Base-by-base conservation (phyloP, 352 stramenopile genomes). In the Globisporangium uncinulatum region DNA sequence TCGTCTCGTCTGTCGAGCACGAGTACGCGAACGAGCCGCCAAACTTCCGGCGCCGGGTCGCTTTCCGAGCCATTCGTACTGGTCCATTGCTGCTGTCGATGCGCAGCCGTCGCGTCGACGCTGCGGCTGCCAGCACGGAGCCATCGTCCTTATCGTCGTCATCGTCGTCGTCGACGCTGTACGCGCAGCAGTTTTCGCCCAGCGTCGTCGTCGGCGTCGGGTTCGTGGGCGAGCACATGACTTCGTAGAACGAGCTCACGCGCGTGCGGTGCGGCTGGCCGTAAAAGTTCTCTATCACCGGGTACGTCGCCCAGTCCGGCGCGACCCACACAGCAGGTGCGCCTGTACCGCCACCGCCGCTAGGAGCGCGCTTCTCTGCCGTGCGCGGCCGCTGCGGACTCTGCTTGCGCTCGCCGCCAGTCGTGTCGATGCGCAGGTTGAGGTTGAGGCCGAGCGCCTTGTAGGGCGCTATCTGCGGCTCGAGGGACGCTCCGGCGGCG, bases 241-340 rank as follows among this genome's bases (percentile, higher is more conserved):
- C 79, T 47, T 94, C 84, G 51, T 83, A 79, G 56, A 90, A 92
- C n/a, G 80, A 92, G 61, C 77, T 89, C 19, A 71, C 69, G 47
- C 82, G 73, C 24, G 67, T 53, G 32, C 69, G 69, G 9, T 63
- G 62, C 17, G 73, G 55, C 41, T 76, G 66, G 47, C 79, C 80
- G 63, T 94, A 92, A 57, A 83, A 94, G 57, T 76, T 85, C 61
- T 92, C 82, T 45, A 92, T 86, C 36, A 94, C 70, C 5, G 84
- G 84, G 55, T 94, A 73, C 50, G 74, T 54, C 1, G 70, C 63
- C 84, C 84, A 94, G 58, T 90, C 78, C 2, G 82, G 77, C 8
- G 71, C 69, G 56, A 81, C 77, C 84, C 84, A 92, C 17, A 94
- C 83, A 3, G 70, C 54, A 0, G 84, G 84, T 19, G 82, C 80